These are phyloP conservation scores for Omphalotus olearius DNA, from an alignment of 1,284 basidiomycete genomes.

Conservation along the genomic window DNA sequence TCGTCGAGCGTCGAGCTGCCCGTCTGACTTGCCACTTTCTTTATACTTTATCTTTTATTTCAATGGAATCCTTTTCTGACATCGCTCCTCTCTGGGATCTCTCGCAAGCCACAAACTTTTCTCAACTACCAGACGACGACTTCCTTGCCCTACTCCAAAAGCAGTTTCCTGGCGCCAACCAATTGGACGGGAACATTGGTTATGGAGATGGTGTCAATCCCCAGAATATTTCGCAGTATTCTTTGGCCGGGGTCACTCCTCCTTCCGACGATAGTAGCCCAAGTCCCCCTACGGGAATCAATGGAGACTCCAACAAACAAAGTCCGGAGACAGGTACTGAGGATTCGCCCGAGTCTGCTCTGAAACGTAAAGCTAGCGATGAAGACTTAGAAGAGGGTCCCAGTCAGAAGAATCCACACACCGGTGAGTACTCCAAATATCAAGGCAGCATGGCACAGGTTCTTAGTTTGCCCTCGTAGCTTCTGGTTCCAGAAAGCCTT, in stretches of 20 bases:
- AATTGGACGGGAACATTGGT: conserved; percentile 15
- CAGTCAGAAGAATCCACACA: conserved; percentile 62
- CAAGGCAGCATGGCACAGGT: not conserved
- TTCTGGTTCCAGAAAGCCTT: conserved; percentile 24
- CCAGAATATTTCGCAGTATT: conserved; percentile 44
- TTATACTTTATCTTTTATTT: conserved; percentile 11
- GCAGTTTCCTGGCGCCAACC: conserved; percentile 47
- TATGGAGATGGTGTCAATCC: conserved; percentile 47
- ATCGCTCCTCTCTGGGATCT: conserved; percentile 63
- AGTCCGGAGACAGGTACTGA: conserved; percentile 24
- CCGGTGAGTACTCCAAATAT: conserved; percentile 35
- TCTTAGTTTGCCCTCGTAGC: not conserved
- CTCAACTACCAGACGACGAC: conserved; percentile 70
- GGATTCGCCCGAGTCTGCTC: conserved; percentile 37
- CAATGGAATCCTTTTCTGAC: conserved; percentile 39
- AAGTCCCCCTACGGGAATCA: conserved; percentile 39
- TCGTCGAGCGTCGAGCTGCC: not conserved
- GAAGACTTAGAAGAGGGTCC: conserved; percentile 60
- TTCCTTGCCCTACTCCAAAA: conserved; percentile 75
- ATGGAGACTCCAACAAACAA: conserved; percentile 7
- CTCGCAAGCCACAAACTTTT: conserved; percentile 53
- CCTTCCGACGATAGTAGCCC: conserved; percentile 70
- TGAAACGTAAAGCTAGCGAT: conserved; percentile 73
- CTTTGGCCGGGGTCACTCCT: conserved; percentile 40
- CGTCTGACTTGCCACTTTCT: not conserved